Evolutionary conservation across 345 rosid genomes (phyloP).

Genomic region (Eucalyptus curtisii): DNA sequence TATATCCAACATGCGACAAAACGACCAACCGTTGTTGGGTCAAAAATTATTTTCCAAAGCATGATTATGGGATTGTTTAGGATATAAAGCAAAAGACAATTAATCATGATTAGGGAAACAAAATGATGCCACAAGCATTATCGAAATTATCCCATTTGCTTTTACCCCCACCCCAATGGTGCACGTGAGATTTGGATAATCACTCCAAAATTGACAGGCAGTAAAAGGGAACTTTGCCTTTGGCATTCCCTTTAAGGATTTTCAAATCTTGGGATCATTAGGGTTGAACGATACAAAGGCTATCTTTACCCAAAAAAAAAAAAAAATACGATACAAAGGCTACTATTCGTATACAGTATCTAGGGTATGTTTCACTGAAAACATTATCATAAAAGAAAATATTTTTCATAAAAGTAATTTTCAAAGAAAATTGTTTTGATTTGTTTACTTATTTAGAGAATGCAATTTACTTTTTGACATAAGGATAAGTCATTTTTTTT

Average conservation of each 20-base stretch:
- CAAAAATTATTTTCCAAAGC: constrained; percentile 1
- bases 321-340: not conserved
- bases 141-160: not conserved
- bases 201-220: not conserved
- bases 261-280: not conserved
- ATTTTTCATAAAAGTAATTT: not conserved
- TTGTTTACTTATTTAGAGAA: not conserved
- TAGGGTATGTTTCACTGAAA: not conserved
- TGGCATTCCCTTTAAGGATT: not conserved
- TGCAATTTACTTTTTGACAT: not conserved
- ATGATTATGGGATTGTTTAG: constrained; percentile 8
- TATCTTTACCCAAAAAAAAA: too few species aligned
- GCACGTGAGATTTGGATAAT: constrained; percentile 27
- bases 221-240: not conserved
- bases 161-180: not conserved
- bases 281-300: not conserved
- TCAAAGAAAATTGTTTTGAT: not conserved
- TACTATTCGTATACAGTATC: not conserved
- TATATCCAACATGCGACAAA: constrained; percentile 5
- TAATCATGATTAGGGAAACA: constrained; percentile 19
- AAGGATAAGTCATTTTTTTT: not conserved
- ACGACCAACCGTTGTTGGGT: not conserved
- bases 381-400: not conserved
- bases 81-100: constrained; percentile 1
- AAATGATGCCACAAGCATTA: constrained; percentile 11